Conservation (phyloP, 1,284 basidiomycete species). For the Ustilago tritici region DNA sequence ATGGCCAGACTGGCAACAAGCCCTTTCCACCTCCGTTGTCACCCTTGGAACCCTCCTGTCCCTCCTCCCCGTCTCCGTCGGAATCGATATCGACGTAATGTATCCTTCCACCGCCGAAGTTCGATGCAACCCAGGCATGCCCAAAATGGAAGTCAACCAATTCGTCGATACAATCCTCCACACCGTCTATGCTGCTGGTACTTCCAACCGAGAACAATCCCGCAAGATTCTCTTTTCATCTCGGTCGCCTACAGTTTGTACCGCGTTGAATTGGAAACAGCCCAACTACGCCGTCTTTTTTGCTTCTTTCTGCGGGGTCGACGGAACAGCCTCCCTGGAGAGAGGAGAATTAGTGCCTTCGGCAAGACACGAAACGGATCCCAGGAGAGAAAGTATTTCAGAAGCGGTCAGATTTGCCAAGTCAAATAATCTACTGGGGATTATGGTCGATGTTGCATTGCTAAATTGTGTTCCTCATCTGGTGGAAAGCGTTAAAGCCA, state of each 20-base stretch:
- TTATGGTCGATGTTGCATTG: slow-evolving; percentile 86
- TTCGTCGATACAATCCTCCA: slow-evolving; percentile 68
- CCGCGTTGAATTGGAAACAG: slow-evolving; percentile 97
- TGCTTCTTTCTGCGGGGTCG: slow-evolving; percentile 84
- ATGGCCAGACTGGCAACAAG: slow-evolving; percentile 57
- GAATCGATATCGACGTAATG: slow-evolving; percentile 65
- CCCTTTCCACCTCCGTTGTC: slow-evolving; percentile 45
- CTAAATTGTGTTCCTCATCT: slow-evolving; percentile 59
- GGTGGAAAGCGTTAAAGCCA: slow-evolving; percentile 64
- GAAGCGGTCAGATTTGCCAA: slow-evolving; percentile 95
- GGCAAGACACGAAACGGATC: slow-evolving; percentile 72
- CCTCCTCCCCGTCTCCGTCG: slow-evolving; percentile 58
- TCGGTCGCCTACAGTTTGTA: slow-evolving; percentile 69
- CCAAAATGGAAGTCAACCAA: slow-evolving; percentile 64
- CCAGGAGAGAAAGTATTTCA: slow-evolving; percentile 79
- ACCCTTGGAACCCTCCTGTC: slow-evolving; percentile 60
- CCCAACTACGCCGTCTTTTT: slow-evolving; percentile 99
- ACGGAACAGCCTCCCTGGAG: slow-evolving; percentile 58
- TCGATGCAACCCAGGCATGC: slow-evolving; percentile 54
- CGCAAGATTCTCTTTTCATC: slow-evolving; percentile 67
- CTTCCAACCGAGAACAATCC: slow-evolving; percentile 53
- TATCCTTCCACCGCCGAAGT: slow-evolving; percentile 64
- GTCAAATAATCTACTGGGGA: slow-evolving; percentile 90
- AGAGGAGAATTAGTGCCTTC: slow-evolving; percentile 65
- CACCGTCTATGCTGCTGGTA: slow-evolving; percentile 65